These are phyloP conservation scores for Alternaria infectoria DNA, from an alignment of 2,329 filamentous ascomycete species.

Conservation along the genomic window DNA sequence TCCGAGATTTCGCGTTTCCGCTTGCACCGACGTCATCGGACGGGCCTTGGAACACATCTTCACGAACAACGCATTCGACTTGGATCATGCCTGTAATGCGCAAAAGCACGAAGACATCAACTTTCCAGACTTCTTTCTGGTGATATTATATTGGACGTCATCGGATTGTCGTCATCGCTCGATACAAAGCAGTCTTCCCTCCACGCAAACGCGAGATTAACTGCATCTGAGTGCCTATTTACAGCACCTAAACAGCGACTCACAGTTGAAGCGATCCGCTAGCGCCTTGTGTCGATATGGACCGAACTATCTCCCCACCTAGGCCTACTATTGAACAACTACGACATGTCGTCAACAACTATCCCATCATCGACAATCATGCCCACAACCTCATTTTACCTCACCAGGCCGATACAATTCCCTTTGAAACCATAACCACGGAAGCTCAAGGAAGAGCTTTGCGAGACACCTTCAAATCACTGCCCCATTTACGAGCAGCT, in stretches of 20 bases:
- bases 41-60: slow-evolving; percentile 9
- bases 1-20: not conserved
- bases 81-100: slow-evolving; percentile 8
- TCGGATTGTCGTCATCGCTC: not conserved
- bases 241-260: not conserved
- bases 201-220: not conserved
- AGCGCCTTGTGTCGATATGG: slow-evolving; percentile 20
- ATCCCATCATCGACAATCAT: slow-evolving; percentile 75
- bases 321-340: slow-evolving; percentile 41
- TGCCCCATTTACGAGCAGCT: slow-evolving; percentile 74
- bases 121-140: not conserved
- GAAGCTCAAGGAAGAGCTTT: slow-evolving; percentile 76
- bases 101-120: not conserved
- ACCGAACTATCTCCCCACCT: slow-evolving; percentile 16
- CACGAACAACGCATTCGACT: slow-evolving; percentile 4
- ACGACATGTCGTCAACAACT: slow-evolving; percentile 43
- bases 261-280: not conserved
- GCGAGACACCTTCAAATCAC: slow-evolving; percentile 63
- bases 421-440: slow-evolving; percentile 69
- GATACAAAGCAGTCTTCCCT: not conserved
- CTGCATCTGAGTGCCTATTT: not conserved
- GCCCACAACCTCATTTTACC: slow-evolving; percentile 71
- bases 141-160: not conserved
- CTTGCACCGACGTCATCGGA: slow-evolving; percentile 11
- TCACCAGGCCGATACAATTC: slow-evolving; percentile 56